Evolutionary conservation across 257 asterid genomes (phyloP).

Genomic region (Prunella vulgaris): DNA sequence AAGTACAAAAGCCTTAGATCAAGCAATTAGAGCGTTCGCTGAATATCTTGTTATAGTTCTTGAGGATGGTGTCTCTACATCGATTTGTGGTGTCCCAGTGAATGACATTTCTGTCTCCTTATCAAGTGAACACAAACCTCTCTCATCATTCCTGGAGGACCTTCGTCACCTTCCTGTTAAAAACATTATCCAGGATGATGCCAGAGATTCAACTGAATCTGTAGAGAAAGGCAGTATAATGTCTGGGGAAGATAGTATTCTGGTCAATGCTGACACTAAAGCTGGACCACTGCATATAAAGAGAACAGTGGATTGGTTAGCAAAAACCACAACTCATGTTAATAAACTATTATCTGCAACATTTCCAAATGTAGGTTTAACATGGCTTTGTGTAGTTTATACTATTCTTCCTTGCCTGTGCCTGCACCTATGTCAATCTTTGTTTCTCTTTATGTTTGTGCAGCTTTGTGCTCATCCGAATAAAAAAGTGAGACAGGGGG

Average conservation of each 20-base stretch:
- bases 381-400: slow-evolving; percentile 15
- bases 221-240: slow-evolving; percentile 21
- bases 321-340: slow-evolving; percentile 56
- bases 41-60: slow-evolving; percentile 76
- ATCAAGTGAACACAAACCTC: slow-evolving; percentile 47
- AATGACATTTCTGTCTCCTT: slow-evolving; percentile 26
- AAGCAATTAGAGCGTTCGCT: slow-evolving; percentile 66
- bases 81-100: slow-evolving; percentile 24
- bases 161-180: slow-evolving; percentile 68
- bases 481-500: slow-evolving; percentile 63
- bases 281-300: slow-evolving; percentile 54
- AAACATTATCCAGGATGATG: slow-evolving; percentile 25
- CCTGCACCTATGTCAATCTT: background rate
- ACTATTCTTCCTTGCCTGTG: slow-evolving; percentile 3
- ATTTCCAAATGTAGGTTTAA: slow-evolving; percentile 71
- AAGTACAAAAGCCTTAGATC: slow-evolving; percentile 69
- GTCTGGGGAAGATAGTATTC: slow-evolving; percentile 29
- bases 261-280: slow-evolving; percentile 24
- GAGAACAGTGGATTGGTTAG: slow-evolving; percentile 73
- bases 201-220: slow-evolving; percentile 29
- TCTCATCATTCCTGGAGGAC: slow-evolving; percentile 53
- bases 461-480: slow-evolving; percentile 88
- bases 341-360: slow-evolving; percentile 76
- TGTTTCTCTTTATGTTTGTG: slow-evolving; percentile 13
- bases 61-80: slow-evolving; percentile 41